Conservation (phyloP, 495 filamentous ascomycete genomes). For the Astrothelium macrocarpum region DNA sequence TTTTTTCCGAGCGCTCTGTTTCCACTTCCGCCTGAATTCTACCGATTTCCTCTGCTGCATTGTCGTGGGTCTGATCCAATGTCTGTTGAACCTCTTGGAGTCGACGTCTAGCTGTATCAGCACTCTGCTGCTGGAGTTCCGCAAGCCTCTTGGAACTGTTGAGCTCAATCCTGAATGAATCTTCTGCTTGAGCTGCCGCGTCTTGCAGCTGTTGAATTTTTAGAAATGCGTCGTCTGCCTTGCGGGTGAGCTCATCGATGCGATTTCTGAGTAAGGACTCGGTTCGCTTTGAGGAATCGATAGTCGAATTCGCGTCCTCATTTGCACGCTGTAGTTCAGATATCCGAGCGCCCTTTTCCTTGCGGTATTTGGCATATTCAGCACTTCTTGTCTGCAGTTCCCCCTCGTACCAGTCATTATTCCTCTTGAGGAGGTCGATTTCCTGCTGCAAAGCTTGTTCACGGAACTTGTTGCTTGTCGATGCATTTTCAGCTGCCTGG, state of each 20-base stretch:
- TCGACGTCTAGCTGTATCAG: constrained; percentile 66
- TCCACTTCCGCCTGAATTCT: constrained; percentile 70
- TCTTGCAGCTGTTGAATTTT: constrained; percentile 80
- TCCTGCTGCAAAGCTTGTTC: constrained; percentile 85
- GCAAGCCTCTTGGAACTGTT: constrained; percentile 71
- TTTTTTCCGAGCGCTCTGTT: constrained; percentile 63
- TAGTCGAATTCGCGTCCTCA: constrained; percentile 65
- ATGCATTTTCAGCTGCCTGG: constrained; percentile 67
- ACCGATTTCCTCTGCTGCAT: constrained; percentile 71
- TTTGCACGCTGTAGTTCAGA: constrained; percentile 78
- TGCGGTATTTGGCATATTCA: constrained; percentile 82
- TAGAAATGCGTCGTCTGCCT: constrained; percentile 70
- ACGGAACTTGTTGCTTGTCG: constrained; percentile 69
- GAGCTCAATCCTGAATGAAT: constrained; percentile 73
- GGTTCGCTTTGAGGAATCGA: constrained; percentile 66
- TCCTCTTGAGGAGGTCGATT: constrained; percentile 71
- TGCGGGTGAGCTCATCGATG: constrained; percentile 73
- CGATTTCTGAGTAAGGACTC: constrained; percentile 71
- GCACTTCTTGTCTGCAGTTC: constrained; percentile 81
- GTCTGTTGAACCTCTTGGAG: constrained; percentile 71
- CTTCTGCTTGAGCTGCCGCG: constrained; percentile 62
- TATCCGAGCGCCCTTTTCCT: constrained; percentile 83
- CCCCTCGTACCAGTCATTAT: constrained; percentile 82
- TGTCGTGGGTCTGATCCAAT: constrained; percentile 69
- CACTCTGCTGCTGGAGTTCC: constrained; percentile 74